Evolutionary conservation across 495 filamentous ascomycete species (phyloP), one percentile per base, ranked within the genome.

Genomic region (Aspergillus taichungensis): DNA sequence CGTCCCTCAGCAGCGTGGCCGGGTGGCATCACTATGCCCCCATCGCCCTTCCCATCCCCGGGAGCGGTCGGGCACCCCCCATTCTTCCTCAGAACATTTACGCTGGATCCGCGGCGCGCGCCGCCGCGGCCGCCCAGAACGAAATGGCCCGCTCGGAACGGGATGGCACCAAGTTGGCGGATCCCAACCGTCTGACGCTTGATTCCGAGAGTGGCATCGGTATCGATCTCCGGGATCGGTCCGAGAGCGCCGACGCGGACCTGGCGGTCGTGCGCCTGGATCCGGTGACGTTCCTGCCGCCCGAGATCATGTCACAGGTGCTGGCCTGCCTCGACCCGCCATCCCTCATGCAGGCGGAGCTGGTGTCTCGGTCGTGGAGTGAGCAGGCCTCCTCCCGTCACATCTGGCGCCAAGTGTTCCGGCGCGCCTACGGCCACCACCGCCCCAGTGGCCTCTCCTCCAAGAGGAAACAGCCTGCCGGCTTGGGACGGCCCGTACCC

Each of bases 121-220:
- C 82, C 8, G 82, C 81, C 8, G 85, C 82, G 1, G 77, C 77
- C 13, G 80, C 79, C 9, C 78, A 85, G 49, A 84, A 84, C 54
- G 80, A 85, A 46, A 57, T 76, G 34, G 56, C 72, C 5, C 67
- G 70, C 42, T 56, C 51, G n/a, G 69, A 56, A 54, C 65, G 52
- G 45, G 67, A 63, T 36, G 51, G 49, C 34, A 53, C 44, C 44
- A 66, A 60, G 43, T 55, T 43, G 14, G 62, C 52, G 8, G 69
- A 69, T n/a, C 45, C 49, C 34, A 63, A 24, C 18, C 18, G 40
- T 45, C 47, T 66, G 30, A 64, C 63, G 12, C 60, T 68, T 46
- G 84, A 89, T 55, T 73, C 78, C 28, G 85, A 88, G 58, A 88
- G 84, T 63, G 85, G 84, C n/a, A 84, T 90, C 44, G 84, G 82